Conservation (phyloP, 768 basidiomycete species). For the Mycena latifolia region DNA sequence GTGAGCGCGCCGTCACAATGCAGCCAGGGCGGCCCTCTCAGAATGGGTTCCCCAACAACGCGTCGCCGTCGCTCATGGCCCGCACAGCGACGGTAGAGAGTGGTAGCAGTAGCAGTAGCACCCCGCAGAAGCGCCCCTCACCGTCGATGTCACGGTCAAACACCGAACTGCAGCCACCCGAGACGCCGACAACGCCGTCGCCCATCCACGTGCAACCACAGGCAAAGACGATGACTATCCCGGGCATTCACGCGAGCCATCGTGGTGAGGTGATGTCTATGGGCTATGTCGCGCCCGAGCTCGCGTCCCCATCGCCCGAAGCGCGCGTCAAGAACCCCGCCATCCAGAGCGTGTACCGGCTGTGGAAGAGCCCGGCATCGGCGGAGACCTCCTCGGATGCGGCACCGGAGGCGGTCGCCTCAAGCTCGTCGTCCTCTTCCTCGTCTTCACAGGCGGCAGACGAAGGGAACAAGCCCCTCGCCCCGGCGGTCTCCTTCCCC, state of each 20-base stretch:
- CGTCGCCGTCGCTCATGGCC: constrained; percentile 21
- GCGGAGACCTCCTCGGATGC: constrained; percentile 19
- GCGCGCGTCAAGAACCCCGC: constrained; percentile 62
- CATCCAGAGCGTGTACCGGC: constrained; percentile 77
- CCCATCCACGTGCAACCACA: constrained; percentile 84
- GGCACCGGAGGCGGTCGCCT: constrained; percentile 11
- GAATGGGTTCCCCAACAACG: constrained; percentile 20
- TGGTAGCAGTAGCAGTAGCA: background rate
- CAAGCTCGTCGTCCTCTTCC: constrained; percentile 25
- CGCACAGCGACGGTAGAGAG: constrained; percentile 18
- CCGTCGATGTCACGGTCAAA: constrained; percentile 15
- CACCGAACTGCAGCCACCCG: constrained; percentile 20
- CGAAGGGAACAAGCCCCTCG: constrained; percentile 21
- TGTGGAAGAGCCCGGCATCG: constrained; percentile 73
- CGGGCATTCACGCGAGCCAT: constrained; percentile 88
- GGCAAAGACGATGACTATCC: constrained; percentile 87
- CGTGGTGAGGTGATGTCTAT: constrained; percentile 89
- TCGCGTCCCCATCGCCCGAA: constrained; percentile 48
- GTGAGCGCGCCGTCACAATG: constrained; percentile 34
- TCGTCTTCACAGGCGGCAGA: constrained; percentile 22
- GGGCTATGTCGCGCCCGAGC: constrained; percentile 73
- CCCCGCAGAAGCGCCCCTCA: background rate
- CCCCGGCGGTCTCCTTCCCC: background rate
- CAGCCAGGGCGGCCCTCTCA: constrained; percentile 28
- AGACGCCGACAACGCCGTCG: constrained; percentile 46